Base-by-base conservation (phyloP, 2,329 filamentous ascomycete genomes). In the Colletotrichum tanaceti region DNA sequence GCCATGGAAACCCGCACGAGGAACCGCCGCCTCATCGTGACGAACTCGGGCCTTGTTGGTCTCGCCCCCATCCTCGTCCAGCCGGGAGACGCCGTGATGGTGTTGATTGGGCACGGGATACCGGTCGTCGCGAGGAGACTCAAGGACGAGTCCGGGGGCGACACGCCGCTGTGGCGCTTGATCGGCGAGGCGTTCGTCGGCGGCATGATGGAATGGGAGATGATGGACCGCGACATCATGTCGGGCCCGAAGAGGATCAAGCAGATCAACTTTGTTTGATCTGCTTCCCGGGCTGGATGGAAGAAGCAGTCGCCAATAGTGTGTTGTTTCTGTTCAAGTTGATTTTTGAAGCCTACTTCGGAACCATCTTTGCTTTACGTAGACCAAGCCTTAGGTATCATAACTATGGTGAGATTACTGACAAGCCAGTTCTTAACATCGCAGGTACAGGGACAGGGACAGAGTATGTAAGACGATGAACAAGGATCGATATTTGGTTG, bases 1-100 rank as follows among this genome's bases (percentile, higher is more conserved):
- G 60, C 60, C 38, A 55, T 63, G 60, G 60, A 63, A 38, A 18
- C 32, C 1, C 50, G 60, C 49, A 63, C 60, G 18, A 52, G 24
- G 13, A 46, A 54, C 13, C 49, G 47, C 13, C 35, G 50, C 14
- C 60, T 54, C 35, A 46, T 63, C 10, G 20, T 46, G 5, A 63
- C 60, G 20, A 38, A 46, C 20, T 54, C 49, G 14, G 35, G 49
- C 16, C 60, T 63, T 2, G n/a, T 63, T n/a, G 60, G 60, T 3
- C 28, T 63, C 3, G 60, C 41, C 3, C 60, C 50, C 14, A 20
- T 44, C 14, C 28, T 44, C 5, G n/a, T 39, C 20, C 60, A 63
- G 50, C 60, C 32, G 22, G 60, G 60, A 10, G 60, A 63, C 24
- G 60, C 41, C 14, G 41, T 63, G 5, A 55, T 63, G 44, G 50